Percentiles rank a stretch among this genome's conserved stretches.
Conservation (phyloP, 768 basidiomycete genomes). For the Leucosporidium creatinivorum region DNA sequence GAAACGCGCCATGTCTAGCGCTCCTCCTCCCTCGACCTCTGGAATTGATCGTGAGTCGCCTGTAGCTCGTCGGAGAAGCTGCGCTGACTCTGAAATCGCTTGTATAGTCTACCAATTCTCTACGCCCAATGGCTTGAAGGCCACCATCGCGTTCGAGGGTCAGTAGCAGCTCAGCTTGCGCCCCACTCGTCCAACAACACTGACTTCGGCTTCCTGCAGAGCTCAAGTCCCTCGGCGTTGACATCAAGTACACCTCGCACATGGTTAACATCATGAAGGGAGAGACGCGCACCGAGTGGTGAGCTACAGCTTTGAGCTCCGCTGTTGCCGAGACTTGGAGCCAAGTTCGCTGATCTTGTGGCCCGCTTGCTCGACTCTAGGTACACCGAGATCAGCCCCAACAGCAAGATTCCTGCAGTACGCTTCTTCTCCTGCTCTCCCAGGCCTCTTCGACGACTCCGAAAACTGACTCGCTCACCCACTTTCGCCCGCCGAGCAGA, state of each 20-base stretch:
- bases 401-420: constrained; percentile 43
- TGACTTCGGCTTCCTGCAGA: background rate
- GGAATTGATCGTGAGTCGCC: background rate
- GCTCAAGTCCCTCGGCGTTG: constrained; percentile 7
- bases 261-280: constrained; percentile 67
- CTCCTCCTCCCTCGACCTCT: background rate
- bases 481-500: background rate
- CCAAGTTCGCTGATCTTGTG: no score
- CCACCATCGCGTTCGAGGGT: constrained; percentile 25
- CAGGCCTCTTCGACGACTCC: no score
- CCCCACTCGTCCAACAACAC: background rate
- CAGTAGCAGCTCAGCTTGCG: background rate
- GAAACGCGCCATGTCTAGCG: background rate
- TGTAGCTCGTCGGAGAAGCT: background rate
- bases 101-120: constrained; percentile 19
- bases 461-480: background rate
- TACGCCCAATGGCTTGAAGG: constrained; percentile 24
- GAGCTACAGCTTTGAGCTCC: background rate
- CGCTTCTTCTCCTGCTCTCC: background rate
- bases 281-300: constrained; percentile 65
- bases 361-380: background rate
- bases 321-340: background rate
- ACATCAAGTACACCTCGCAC: constrained; percentile 14
- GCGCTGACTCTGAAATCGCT: background rate
- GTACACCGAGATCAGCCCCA: constrained; percentile 31